Percentiles rank a stretch among this genome's conserved stretches.
Evolutionary conservation across 305 asterid species (phyloP).

Genomic region (Fraxinus albicans): DNA sequence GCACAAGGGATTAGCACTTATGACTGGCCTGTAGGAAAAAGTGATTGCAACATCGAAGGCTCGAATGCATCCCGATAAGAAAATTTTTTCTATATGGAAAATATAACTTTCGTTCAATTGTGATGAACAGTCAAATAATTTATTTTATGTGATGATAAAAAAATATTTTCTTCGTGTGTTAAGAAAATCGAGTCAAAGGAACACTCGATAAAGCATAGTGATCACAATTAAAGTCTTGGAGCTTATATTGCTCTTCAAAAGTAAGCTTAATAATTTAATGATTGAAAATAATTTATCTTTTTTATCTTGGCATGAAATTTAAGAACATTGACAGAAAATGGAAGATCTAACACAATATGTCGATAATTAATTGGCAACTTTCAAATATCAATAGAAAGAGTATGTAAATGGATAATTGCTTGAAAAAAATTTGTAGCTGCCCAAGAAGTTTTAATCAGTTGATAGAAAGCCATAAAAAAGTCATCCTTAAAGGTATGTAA

Average conservation of each 20-base stretch:
- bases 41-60: neutral
- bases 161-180: neutral
- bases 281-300: neutral
- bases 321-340: neutral
- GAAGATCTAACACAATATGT: neutral
- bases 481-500: neutral
- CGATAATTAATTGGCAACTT: neutral
- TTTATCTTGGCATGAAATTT: neutral
- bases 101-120: neutral
- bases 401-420: neutral
- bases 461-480: neutral
- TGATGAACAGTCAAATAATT: neutral
- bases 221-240: neutral
- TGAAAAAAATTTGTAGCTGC: neutral
- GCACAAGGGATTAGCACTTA: neutral
- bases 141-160: neutral
- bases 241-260: neutral
- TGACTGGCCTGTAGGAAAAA: neutral
- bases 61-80: neutral
- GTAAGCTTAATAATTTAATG: neutral
- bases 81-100: neutral
- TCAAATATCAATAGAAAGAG: neutral
- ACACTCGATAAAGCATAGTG: neutral
- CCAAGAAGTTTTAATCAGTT: neutral
- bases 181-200: neutral